Evolutionary conservation across 2,329 filamentous ascomycete genomes (phyloP), one percentile per base, ranked within the genome.

Genomic region (Talaromyces sp.): DNA sequence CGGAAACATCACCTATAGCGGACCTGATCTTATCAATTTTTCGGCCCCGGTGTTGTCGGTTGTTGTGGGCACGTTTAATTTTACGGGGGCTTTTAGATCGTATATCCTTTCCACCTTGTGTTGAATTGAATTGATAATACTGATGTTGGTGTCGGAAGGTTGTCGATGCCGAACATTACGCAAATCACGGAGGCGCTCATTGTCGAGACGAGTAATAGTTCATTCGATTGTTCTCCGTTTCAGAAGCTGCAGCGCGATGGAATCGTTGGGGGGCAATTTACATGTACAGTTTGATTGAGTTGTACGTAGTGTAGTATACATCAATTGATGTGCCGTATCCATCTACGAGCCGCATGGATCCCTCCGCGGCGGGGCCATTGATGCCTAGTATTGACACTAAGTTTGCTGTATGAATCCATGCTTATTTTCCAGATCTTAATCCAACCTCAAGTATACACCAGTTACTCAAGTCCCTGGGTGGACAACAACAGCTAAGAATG

Each of bases 221-320:
- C 56, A 6, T 59, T 59, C 3, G 13, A 45, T 31, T 59, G 56
- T 15, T 87, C 17, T 85, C 84, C 6, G 86, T 85, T 25, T 80
- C 87, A 45, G 84, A 83, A 60, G 82, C 83, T 1, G 87, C 87
- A 17, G 86, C 87, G 3, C 86, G 83, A 27, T 89, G 87, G 87
- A 86, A 83, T 10, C 89, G 87, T 73, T 85, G n/a, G 2, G 0
- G 56, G 37, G 13, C 15, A 43, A 10, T 59, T 59, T 15, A 59
- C 39, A 4, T 59, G 56, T 31, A 45, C 56, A 11, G 39, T 59
- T 9, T 59, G 35, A 58, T 37, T 3, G 3, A 37, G 13, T 13
- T 31, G 4, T 31, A 22, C 22, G 22, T 22, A 22, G 19, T 22
- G 19, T 22, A 22, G 22, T 22, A 22, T 22, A 22, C 22, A 22